Base-by-base conservation (phyloP, 1,284 basidiomycete species). In the Stereum hirsutum region DNA sequence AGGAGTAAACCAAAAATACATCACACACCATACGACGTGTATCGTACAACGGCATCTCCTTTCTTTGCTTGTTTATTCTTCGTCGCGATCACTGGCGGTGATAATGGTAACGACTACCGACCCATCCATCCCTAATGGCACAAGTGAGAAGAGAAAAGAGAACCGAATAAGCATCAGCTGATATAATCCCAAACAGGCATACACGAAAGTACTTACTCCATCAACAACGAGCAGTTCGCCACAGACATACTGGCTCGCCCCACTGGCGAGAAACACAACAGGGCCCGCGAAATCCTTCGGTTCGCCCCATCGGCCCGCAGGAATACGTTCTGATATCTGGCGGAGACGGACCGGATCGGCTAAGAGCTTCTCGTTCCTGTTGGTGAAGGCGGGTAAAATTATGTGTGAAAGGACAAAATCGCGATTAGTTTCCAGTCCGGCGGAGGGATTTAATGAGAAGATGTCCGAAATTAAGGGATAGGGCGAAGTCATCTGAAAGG, bases 241-340 rank as follows among this genome's bases (percentile, higher is more conserved):
- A 49, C 82, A 90, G 15, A 97, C 79, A 57, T 96, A 97, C 61
- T 90, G 81, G 54, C 86, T 89, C 1, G 91, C 93, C 36, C 65
- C 64, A 52, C 86, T 89, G 5, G 92, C 88, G 27, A 97, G 78
- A 66, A 90, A 97, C n/a, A 96, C 78, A 42, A 89, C 64, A 0
- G 90, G 87, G 5, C 93, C 93, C 26, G 87, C 89, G 64, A 97
- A 94, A 67, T 97, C 93, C 34, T 68, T 69, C 1, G 93, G 90
- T 25, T 74, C 65, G 30, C 90, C 94, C 94, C 94, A 97, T 47
- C 93, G 70, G 15, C 81, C 85, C 6, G 88, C 85, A n/a, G 91
- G 91, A 52, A 94, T 95, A 45, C 92, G 79, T 58, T 95, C 92
- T 45, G 88, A 81, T 57, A 97, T 95, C 65, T 97, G 93, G 42